These are phyloP conservation scores for Cladosporium sp. DNA, from an alignment of 2,329 filamentous ascomycete genomes.

Conservation along the genomic window DNA sequence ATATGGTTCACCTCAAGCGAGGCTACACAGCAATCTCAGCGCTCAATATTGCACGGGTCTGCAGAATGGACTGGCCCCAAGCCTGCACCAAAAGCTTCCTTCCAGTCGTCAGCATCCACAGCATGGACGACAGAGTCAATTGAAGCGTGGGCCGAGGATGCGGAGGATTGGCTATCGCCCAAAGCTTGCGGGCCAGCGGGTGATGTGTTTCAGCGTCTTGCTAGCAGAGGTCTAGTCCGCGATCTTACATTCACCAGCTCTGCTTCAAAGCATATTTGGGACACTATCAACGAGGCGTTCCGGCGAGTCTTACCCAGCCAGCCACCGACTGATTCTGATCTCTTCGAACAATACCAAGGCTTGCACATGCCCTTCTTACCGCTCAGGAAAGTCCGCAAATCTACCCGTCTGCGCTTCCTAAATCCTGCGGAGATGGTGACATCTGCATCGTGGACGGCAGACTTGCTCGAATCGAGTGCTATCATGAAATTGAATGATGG, in stretches of 20 bases:
- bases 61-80: slow-evolving; percentile 46
- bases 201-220: slow-evolving; percentile 65
- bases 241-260: slow-evolving; percentile 58
- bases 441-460: slow-evolving; percentile 65
- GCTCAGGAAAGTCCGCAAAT: slow-evolving; percentile 70
- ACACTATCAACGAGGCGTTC: slow-evolving; percentile 61
- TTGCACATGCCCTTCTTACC: slow-evolving; percentile 69
- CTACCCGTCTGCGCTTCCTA: slow-evolving; percentile 67
- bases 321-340: slow-evolving; percentile 21
- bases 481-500: slow-evolving; percentile 66
- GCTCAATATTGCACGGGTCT: slow-evolving; percentile 37
- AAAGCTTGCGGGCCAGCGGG: slow-evolving; percentile 63
- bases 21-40: slow-evolving; percentile 33
- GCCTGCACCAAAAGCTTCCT: slow-evolving; percentile 20
- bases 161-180: slow-evolving; percentile 60
- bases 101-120: slow-evolving; percentile 36
- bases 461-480: slow-evolving; percentile 65
- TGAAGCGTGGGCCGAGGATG: slow-evolving; percentile 42
- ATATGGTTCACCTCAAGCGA: slow-evolving; percentile 48
- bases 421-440: slow-evolving; percentile 69
- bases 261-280: slow-evolving; percentile 65
- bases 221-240: slow-evolving; percentile 67
- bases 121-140: slow-evolving; percentile 48
- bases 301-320: slow-evolving; percentile 40
- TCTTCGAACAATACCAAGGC: slow-evolving; percentile 51